Base-by-base conservation (phyloP, 192 early-diverging fungal species). In the Backusella australiensis region DNA sequence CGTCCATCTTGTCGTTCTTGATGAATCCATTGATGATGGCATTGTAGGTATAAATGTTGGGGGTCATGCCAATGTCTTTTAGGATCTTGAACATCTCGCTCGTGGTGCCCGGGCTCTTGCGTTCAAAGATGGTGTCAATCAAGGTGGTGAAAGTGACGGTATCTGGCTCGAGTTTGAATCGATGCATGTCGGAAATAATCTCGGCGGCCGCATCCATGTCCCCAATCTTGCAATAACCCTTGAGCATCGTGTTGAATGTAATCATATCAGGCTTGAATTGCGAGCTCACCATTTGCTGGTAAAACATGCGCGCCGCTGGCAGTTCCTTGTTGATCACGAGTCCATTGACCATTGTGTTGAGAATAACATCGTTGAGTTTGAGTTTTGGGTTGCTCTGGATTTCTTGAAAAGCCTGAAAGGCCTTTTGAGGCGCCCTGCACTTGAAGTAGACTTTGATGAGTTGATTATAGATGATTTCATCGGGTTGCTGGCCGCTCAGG, bases 301-400 rank as follows among this genome's bases (percentile, higher is more conserved):
- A 82, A 6, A 82, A 9, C 19, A 69, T 29, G 0, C 67, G 65
- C 1, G 81, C 81, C 2, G 77, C 77, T 2, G 73, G 29, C 15
- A 77, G 42, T 65, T 82, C 77, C 0, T 63, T 70, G 66, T 82
- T 82, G 39, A 76, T 79, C 0, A 82, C 71, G 1, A 82, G 52
- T 1, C 81, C 81, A 36, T 82, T 69, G 17, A 82, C 73, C 77
- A 82, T 69, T 6, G 77, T 78, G 26, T 82, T 82, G 9, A 78
- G 67, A 38, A 79, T 68, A 4, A 78, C 34, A 21, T 75, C 73
- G 39, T 82, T 82, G 0, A 82, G 14, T 12, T 76, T 3, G n/a
- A 77, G 29, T 23, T 63, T 35, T 7, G 68, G 68, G 15, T 79
- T 39, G 23, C 71, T 42, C 39, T 82, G 77, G 6, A 82, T 46